Evolutionary conservation across 129 eudicot species (phyloP), one percentile per base, ranked within the genome.

Genomic region (Glebionis coronaria): DNA sequence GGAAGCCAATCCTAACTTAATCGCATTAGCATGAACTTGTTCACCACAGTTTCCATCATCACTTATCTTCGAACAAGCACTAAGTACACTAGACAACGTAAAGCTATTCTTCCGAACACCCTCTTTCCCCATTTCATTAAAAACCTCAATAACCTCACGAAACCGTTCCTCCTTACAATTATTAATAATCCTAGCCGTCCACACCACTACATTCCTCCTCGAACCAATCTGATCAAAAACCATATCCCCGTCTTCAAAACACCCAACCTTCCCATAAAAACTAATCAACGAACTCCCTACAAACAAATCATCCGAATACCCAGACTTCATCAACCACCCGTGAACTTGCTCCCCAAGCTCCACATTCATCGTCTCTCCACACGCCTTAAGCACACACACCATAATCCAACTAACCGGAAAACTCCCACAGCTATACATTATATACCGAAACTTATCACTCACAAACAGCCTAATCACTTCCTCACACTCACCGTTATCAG

Each of bases 71-170:
- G 88, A 77, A 70, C 97, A 91, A 0, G 97, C 95, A 71, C 81
- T 85, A 23, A 91, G 88, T 77, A 91, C 93, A 77, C 81, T 77
- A 19, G 95, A 83, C 31, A 84, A 73, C 4, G 95, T 85, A 76
- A 82, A 87, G 71, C 83, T 77, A 28, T 83, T 91, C 50, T 75
- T 83, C 78, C 74, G 79, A 61, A 87, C 71, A 53, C 95, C 95
- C 52, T 76, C 89, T 54, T 62, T 76, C 19, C 83, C 93, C 97
- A 91, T 91, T 53, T 87, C 81, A 25, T 61, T 81, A 25, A 82
- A 87, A 1, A 81, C 73, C 12, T 63, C 62, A 54, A 87, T 27
- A 11, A 74, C 91, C 49, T 78, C 82, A 20, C 60, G 74, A 61
- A 76, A 85, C 10, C 65, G 29, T 19, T 68, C 78, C 45, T 81